These are phyloP conservation scores for Ophiostoma piceae DNA, from an alignment of 2,329 filamentous ascomycete genomes.

Conservation along the genomic window DNA sequence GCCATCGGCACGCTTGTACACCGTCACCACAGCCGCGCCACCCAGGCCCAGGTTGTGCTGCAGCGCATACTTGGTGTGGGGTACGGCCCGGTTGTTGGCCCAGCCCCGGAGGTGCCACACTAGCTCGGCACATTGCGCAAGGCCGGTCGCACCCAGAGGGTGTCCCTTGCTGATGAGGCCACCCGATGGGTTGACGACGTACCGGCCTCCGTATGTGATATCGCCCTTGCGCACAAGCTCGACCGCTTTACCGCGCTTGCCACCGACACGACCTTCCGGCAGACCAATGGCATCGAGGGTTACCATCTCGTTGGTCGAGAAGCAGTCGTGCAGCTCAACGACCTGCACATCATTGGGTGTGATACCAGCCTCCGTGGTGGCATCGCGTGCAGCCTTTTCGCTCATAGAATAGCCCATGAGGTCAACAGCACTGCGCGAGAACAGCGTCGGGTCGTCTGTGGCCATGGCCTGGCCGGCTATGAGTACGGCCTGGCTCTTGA, in stretches of 20 bases:
- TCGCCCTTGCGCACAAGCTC: slow-evolving; percentile 81
- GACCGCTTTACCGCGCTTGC: slow-evolving; percentile 77
- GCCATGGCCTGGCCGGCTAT: slow-evolving; percentile 83
- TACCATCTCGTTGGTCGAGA: slow-evolving; percentile 91
- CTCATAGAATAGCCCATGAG: slow-evolving; percentile 87
- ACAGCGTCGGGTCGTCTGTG: slow-evolving; percentile 77
- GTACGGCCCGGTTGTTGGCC: slow-evolving; percentile 80
- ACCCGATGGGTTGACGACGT: slow-evolving; percentile 87
- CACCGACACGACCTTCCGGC: slow-evolving; percentile 71
- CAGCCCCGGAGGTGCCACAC: slow-evolving; percentile 94
- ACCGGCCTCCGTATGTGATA: slow-evolving; percentile 82
- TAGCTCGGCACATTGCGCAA: slow-evolving; percentile 91
- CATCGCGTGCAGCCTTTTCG: slow-evolving; percentile 60
- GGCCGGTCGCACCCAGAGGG: slow-evolving; percentile 86
- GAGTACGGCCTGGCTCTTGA: slow-evolving; percentile 75
- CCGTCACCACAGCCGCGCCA: slow-evolving; percentile 82
- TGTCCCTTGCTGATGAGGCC: slow-evolving; percentile 96
- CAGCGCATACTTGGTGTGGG: slow-evolving; percentile 65
- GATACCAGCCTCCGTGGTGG: slow-evolving; percentile 68
- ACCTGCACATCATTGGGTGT: slow-evolving; percentile 68
- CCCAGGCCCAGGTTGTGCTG: slow-evolving; percentile 93
- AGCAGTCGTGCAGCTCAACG: slow-evolving; percentile 94
- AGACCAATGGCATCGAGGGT: slow-evolving; percentile 82
- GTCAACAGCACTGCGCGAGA: slow-evolving; percentile 76
- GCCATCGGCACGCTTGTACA: slow-evolving; percentile 81